Evolutionary conservation across 1,284 basidiomycete genomes (phyloP).

Genomic region (Ustilago nuda): DNA sequence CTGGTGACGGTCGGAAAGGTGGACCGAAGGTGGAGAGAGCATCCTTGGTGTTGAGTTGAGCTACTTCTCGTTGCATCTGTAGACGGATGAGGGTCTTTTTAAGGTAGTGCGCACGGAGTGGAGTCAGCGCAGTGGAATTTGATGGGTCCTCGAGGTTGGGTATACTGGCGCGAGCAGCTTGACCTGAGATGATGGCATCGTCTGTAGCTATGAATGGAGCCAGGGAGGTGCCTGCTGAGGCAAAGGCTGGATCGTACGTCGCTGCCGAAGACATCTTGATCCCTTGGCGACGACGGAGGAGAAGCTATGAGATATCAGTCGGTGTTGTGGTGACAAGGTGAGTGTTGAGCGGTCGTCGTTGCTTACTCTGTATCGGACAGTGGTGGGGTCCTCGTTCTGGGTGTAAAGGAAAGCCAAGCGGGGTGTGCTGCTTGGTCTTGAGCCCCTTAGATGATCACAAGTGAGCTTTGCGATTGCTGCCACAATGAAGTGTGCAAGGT

Average conservation of each 20-base stretch:
- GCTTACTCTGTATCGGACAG: neutral
- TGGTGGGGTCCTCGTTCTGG: neutral
- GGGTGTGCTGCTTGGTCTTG: neutral
- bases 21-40: conserved; percentile 66
- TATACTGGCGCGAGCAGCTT: conserved; percentile 42
- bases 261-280: conserved; percentile 24
- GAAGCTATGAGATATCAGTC: too few species aligned
- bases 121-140: conserved; percentile 74
- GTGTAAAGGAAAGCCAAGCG: neutral
- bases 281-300: too few species aligned
- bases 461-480: neutral
- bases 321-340: neutral
- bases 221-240: conserved; percentile 47
- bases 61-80: conserved; percentile 75
- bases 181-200: conserved; percentile 29
- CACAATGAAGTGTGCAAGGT: neutral
- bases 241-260: conserved; percentile 45
- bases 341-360: neutral
- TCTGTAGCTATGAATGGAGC: conserved; percentile 24
- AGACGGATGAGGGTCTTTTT: conserved; percentile 92
- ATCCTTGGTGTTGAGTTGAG: conserved; percentile 55
- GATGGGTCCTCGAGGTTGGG: conserved; percentile 29
- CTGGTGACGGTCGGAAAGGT: conserved; percentile 61
- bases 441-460: neutral
- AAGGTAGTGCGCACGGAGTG: conserved; percentile 90